These are phyloP conservation scores for Senna siamea DNA, from an alignment of 306 rosid species.

Conservation along the genomic window DNA sequence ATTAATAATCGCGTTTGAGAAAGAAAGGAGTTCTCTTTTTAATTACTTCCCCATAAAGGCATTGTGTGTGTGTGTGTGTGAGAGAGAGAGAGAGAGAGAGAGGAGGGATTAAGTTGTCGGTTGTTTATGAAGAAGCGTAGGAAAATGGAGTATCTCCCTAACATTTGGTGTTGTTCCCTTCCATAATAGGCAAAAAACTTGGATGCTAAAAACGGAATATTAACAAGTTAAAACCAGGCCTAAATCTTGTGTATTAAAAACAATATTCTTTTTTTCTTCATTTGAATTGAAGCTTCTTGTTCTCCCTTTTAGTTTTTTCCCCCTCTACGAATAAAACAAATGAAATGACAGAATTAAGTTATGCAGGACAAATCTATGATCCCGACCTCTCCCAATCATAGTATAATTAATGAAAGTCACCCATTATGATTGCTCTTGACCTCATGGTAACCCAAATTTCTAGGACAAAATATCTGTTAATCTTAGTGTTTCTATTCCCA, in stretches of 20 bases:
- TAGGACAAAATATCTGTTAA: neutral
- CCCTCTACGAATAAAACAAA: constrained; percentile 31
- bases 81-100: too few relatives aligned
- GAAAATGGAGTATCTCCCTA: neutral
- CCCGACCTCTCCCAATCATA: constrained; percentile 2
- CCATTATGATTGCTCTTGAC: neutral
- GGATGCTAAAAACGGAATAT: constrained; percentile 46
- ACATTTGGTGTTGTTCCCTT: constrained; percentile 47
- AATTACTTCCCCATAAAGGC: constrained; percentile 18
- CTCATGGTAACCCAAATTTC: neutral
- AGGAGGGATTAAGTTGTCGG: constrained; percentile 45
- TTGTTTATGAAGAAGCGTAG: constrained; percentile 48
- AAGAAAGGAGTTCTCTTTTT: constrained; percentile 30
- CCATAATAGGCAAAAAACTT: constrained; percentile 49
- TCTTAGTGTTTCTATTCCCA: neutral
- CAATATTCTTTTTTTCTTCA: too few relatives aligned
- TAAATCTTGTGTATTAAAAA: constrained; percentile 1
- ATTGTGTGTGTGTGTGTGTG: too few relatives aligned
- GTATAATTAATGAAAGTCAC: constrained; percentile 8
- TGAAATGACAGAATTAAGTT: neutral
- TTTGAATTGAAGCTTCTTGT: too few relatives aligned
- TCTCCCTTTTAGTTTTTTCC: too few relatives aligned
- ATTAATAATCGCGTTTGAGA: constrained; percentile 36
- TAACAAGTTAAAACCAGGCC: constrained; percentile 28
- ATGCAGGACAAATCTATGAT: neutral